A percentile compares a stretch with the other conserved stretches of the same genome.
phyloP scores from a whole-genome alignment of 495 filamentous ascomycete genomes.

The Aspergillus bertholletiae region DNA sequence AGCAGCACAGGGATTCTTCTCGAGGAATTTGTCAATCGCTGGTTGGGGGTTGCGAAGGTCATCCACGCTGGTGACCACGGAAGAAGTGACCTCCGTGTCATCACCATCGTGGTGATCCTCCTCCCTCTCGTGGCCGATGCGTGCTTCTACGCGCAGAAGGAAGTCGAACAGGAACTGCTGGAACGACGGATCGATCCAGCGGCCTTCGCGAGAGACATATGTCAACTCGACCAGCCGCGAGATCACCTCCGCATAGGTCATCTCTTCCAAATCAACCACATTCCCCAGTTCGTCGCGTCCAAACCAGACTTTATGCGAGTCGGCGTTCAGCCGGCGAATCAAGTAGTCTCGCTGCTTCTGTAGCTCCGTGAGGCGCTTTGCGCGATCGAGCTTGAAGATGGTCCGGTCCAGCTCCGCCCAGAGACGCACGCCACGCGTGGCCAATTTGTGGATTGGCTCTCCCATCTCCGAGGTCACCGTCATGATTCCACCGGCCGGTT shows the following conservation, averaged over 20 bases:
- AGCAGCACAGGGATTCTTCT: slow-evolving; percentile 76
- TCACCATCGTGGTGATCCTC: slow-evolving; percentile 51
- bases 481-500: slow-evolving; percentile 85
- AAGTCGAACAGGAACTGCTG: slow-evolving; percentile 83
- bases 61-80: too few species aligned
- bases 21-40: slow-evolving; percentile 70
- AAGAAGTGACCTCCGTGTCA: slow-evolving; percentile 83
- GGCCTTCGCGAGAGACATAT: slow-evolving; percentile 87
- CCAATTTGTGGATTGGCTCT: slow-evolving; percentile 97
- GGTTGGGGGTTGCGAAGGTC: slow-evolving; percentile 76
- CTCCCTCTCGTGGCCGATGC: too few species aligned
- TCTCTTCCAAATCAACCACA: slow-evolving; percentile 92
- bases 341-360: slow-evolving; percentile 92
- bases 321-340: slow-evolving; percentile 95
- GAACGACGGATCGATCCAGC: slow-evolving; percentile 91
- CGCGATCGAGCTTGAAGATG: slow-evolving; percentile 94
- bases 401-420: slow-evolving; percentile 98
- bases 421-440: slow-evolving; percentile 88
- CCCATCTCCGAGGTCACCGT: slow-evolving; percentile 99
- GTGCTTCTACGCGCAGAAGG: slow-evolving; percentile 91
- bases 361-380: slow-evolving; percentile 85
- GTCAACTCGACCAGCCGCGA: slow-evolving; percentile 93
- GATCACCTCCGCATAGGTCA: slow-evolving; percentile 94
- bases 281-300: slow-evolving; percentile 73
- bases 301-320: slow-evolving; percentile 99